These are phyloP conservation scores for Straminergon stramineum DNA, from an alignment of 225 moss, liverwort and hornwort species.

Conservation along the genomic window DNA sequence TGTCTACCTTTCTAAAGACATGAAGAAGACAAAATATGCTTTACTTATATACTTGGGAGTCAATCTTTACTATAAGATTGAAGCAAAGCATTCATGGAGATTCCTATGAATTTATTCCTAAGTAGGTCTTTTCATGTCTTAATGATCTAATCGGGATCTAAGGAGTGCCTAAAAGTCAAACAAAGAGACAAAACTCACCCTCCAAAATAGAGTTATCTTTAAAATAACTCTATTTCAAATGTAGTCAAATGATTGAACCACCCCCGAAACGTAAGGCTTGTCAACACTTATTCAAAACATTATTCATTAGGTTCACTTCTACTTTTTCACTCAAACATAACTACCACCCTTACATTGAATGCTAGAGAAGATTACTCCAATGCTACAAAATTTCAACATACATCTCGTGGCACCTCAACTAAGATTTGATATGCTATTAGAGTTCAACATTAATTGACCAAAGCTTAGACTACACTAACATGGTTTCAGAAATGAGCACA, in stretches of 20 bases:
- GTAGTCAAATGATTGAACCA: background rate
- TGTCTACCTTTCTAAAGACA: background rate
- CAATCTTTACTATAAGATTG: background rate
- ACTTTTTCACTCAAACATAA: background rate
- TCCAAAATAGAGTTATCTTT: background rate
- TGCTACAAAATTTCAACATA: background rate
- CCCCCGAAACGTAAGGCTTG: too few relatives aligned
- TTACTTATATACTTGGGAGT: background rate
- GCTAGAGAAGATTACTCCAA: background rate
- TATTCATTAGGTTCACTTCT: background rate
- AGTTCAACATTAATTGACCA: background rate
- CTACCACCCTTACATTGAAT: background rate
- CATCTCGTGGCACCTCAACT: background rate
- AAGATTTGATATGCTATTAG: background rate
- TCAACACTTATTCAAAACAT: background rate
- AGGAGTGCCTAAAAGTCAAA: background rate
- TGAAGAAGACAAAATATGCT: background rate
- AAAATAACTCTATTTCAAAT: background rate
- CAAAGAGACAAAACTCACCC: too few relatives aligned
- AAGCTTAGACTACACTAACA: background rate
- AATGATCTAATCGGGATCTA: fast-evolving
- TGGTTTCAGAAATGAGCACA: background rate
- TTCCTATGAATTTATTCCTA: background rate
- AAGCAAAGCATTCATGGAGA: background rate
- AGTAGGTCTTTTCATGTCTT: background rate